Evolutionary conservation across 2,329 filamentous ascomycete genomes (phyloP).

Genomic region (Cyphellophora europaea): DNA sequence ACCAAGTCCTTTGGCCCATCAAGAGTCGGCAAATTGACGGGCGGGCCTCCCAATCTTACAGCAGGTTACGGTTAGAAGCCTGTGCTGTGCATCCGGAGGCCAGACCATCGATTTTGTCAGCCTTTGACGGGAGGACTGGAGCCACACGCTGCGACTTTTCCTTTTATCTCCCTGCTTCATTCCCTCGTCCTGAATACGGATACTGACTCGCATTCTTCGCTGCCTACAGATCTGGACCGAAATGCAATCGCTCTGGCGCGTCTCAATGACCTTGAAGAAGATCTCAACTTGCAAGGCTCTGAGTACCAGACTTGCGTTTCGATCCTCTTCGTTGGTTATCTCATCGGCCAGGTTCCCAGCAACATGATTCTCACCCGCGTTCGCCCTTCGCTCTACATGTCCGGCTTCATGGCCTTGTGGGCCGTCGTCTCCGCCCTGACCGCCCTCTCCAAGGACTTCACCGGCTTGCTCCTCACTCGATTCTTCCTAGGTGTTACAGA

Average conservation of each 20-base stretch:
- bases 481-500: constrained; percentile 36
- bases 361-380: constrained; percentile 20
- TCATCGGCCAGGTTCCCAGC: constrained; percentile 22
- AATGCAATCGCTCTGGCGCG: constrained; percentile 24
- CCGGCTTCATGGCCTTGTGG: constrained; percentile 22
- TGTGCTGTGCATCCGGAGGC: too few relatives aligned
- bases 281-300: constrained; percentile 20
- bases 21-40: too few relatives aligned
- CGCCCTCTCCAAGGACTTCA: constrained; percentile 21
- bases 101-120: too few relatives aligned
- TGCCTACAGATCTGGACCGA: constrained; percentile 22
- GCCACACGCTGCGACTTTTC: too few relatives aligned
- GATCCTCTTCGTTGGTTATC: constrained; percentile 24
- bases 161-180: too few relatives aligned
- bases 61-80: too few relatives aligned
- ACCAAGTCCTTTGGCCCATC: too few relatives aligned
- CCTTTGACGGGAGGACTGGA: too few relatives aligned
- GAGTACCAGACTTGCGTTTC: constrained; percentile 23
- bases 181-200: too few relatives aligned
- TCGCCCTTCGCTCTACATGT: constrained; percentile 21
- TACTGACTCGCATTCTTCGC: too few relatives aligned
- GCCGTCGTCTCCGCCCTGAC: constrained; percentile 25
- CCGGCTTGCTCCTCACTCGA: constrained; percentile 29
- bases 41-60: too few relatives aligned
- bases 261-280: constrained; percentile 20